phyloP scores from a whole-genome alignment of 176 grass and related monocot species.

The Chrysopogon serrulatus region DNA sequence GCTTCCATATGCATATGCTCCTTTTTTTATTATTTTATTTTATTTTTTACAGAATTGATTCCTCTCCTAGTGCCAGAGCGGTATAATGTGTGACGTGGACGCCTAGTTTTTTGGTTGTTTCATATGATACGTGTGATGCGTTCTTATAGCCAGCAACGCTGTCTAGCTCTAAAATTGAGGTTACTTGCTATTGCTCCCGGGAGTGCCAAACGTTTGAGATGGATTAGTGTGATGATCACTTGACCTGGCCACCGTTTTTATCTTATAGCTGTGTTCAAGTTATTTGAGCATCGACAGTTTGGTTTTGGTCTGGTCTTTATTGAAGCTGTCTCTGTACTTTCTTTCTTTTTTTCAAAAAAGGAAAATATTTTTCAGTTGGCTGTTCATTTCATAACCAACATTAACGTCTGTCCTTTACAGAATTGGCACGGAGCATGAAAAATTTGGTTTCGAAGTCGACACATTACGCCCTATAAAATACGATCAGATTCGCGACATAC shows the following conservation, averaged over 20 bases:
- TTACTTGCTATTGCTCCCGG: background rate
- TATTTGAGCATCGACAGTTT: slow-evolving; percentile 24
- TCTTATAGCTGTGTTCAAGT: background rate
- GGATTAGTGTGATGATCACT: background rate
- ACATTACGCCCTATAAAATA: slow-evolving; percentile 89
- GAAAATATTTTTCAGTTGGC: background rate
- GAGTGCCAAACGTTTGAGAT: background rate
- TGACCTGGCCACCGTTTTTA: background rate
- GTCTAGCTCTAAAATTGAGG: background rate
- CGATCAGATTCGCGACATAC: slow-evolving; percentile 80
- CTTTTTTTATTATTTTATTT: background rate
- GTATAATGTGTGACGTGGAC: background rate
- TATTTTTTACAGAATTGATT: too few relatives aligned
- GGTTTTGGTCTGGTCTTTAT: too few relatives aligned
- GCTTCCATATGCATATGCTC: background rate
- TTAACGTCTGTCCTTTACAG: slow-evolving; percentile 21
- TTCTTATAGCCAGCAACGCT: background rate
- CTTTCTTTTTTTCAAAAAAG: background rate
- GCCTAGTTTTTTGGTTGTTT: background rate
- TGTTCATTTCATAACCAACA: background rate
- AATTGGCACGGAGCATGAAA: slow-evolving; percentile 98
- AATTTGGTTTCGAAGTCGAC: slow-evolving; percentile 90
- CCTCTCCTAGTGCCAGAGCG: background rate
- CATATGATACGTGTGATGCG: background rate
- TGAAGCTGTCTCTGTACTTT: slow-evolving; percentile 40